Conservation (phyloP, 1,139 yeast species). For the Zygoascus hellenicus region DNA sequence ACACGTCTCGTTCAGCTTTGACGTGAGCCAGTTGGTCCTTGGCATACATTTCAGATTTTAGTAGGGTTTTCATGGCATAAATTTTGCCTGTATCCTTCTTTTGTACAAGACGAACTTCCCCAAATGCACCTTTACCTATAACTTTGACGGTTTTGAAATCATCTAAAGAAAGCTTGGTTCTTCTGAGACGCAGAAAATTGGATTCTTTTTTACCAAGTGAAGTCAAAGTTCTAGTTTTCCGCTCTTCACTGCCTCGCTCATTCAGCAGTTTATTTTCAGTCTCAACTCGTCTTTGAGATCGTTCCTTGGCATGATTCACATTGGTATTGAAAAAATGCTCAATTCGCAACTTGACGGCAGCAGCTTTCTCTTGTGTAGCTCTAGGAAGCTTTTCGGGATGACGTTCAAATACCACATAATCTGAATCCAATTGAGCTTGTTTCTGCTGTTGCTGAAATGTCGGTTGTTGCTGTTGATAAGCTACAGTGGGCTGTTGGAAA, state of each 20-base stretch:
- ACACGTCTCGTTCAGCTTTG: slow-evolving; percentile 68
- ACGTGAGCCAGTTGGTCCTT: slow-evolving; percentile 73
- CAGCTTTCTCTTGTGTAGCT: slow-evolving; percentile 55
- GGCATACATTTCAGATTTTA: slow-evolving; percentile 66
- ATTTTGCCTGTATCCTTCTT: slow-evolving; percentile 69
- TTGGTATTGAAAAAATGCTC: slow-evolving; percentile 65
- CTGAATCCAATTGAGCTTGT: slow-evolving; percentile 17
- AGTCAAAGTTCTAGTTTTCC: slow-evolving; percentile 59
- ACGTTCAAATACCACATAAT: slow-evolving; percentile 72
- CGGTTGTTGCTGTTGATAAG: slow-evolving; percentile 6
- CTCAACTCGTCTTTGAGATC: slow-evolving; percentile 62
- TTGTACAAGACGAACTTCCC: slow-evolving; percentile 68
- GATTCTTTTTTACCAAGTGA: slow-evolving; percentile 64
- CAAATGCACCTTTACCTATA: slow-evolving; percentile 74
- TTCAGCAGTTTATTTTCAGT: slow-evolving; percentile 51
- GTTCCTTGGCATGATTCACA: slow-evolving; percentile 66
- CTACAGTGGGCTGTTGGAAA: neutral
- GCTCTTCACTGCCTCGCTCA: slow-evolving; percentile 61
- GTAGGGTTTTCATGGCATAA: slow-evolving; percentile 69
- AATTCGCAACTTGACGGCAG: slow-evolving; percentile 55
- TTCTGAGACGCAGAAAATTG: slow-evolving; percentile 55
- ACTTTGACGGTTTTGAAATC: slow-evolving; percentile 68
- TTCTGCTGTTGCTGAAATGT: slow-evolving; percentile 11
- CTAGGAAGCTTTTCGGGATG: slow-evolving; percentile 68
- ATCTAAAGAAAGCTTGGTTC: slow-evolving; percentile 57